Evolutionary conservation across 139 green algal genomes (phyloP), one percentile per base, ranked within the genome.

Genomic region (Penium margaritaceum): DNA sequence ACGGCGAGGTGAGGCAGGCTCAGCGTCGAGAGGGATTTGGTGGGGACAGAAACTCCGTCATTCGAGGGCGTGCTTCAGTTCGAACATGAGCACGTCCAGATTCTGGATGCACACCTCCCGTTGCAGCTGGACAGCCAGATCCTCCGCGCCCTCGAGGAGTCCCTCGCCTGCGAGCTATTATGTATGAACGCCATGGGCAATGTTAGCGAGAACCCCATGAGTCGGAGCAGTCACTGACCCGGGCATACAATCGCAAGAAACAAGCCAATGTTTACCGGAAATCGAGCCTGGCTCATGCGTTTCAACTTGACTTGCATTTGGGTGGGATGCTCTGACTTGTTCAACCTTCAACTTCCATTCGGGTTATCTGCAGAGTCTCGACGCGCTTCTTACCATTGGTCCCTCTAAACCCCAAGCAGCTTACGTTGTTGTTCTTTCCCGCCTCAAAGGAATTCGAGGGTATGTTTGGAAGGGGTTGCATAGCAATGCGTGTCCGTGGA

Each of bases 131-230:
- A 97, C 87, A 84, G 80, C 57, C 90, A 88, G 70, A 81, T 98
- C 61, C 89, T 97, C 67, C 83, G 91, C 62, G 63, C 82, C 21
- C 63, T 84, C 2, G 69, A 81, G 84, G 94, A 99, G 88, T 85
- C 91, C 14, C 84, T 98, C 70, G 94, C 94, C 46, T 93, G 83
- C 14, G 94, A 99, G 91, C 88, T 99, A 74, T 91, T 93, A n/a
- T 90, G 94, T 0, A 99, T 99, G 94, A 97, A 96, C 75, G 94
- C 94, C 67, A 99, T 99, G 94, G 93, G 80, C 86, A 93, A 79
- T 76, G 94, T 94, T 24, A 90, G 85, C 2, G 92, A 99, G 74
- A 99, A 99, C 81, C 94, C 94, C 43, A 90, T 80, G 91, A 96
- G 67, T 84, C 97, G 34, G 84, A 82, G 24, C 92, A 92, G 84